phyloP scores from a whole-genome alignment of 805 yeast genomes.

The Debaryomyces prosopidis region DNA sequence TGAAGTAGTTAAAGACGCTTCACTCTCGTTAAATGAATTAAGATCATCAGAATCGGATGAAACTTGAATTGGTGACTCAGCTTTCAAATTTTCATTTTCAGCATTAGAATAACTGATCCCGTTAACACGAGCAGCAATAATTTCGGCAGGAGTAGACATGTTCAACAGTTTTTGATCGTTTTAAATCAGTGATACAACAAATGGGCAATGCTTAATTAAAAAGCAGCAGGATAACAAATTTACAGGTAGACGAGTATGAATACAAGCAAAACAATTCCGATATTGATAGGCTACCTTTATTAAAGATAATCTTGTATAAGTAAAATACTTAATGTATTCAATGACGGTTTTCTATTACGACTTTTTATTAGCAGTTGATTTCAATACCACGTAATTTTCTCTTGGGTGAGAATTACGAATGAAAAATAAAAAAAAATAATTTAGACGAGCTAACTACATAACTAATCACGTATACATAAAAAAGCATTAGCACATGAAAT shows the following conservation, averaged over 20 bases:
- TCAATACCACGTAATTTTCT: no score
- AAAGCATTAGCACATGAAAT: no score
- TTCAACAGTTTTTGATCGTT: conserved; percentile 7
- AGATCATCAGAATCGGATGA: conserved; percentile 17
- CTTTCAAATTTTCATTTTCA: not conserved
- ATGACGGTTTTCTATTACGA: no score
- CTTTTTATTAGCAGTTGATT: no score
- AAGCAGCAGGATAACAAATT: conserved; percentile 18
- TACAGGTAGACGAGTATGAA: not conserved
- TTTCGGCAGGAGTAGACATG: conserved; percentile 50
- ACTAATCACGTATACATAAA: no score
- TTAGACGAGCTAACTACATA: no score
- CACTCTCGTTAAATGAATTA: conserved; percentile 9
- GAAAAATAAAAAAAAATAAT: not conserved
- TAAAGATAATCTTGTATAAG: no score
- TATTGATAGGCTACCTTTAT: not conserved
- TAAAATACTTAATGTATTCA: no score
- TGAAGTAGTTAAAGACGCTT: conserved; percentile 10
- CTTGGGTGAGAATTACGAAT: not conserved
- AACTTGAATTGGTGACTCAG: not conserved
- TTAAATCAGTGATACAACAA: conserved; percentile 8
- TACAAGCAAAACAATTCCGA: not conserved
- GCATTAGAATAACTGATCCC: conserved; percentile 10
- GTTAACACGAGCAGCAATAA: conserved; percentile 45
- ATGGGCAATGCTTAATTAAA: conserved; percentile 19